These are phyloP conservation scores for Vitis hybrid DNA, from an alignment of 177 flowering plant species.

Conservation along the genomic window DNA sequence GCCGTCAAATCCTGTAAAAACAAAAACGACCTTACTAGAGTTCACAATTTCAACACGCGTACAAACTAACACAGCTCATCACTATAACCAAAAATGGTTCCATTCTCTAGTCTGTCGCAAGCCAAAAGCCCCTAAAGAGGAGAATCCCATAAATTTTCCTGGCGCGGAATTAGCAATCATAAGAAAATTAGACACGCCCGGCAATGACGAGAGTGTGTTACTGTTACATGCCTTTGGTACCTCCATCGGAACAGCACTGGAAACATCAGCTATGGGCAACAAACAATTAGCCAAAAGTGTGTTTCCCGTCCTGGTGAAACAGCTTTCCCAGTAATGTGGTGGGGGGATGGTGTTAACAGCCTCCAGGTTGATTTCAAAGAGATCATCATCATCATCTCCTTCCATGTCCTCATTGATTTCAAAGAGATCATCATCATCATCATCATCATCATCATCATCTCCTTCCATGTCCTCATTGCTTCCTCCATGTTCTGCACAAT, in stretches of 20 bases:
- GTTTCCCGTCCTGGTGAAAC: slow-evolving; percentile 19
- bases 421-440: slow-evolving; percentile 46
- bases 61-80: too few relatives aligned
- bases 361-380: slow-evolving; percentile 57
- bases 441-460: slow-evolving; percentile 50
- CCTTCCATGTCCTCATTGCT: slow-evolving; percentile 22
- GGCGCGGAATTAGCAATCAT: slow-evolving; percentile 5
- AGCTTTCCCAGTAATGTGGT: slow-evolving; percentile 34
- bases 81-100: too few relatives aligned
- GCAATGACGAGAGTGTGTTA: neutral
- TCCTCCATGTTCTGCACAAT: neutral
- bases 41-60: too few relatives aligned
- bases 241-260: slow-evolving; percentile 41
- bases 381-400: slow-evolving; percentile 45
- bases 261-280: slow-evolving; percentile 45
- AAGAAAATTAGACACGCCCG: neutral
- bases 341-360: slow-evolving; percentile 33
- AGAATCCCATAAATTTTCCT: neutral
- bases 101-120: too few relatives aligned
- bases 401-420: slow-evolving; percentile 39
- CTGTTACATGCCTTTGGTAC: neutral
- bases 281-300: slow-evolving; percentile 58
- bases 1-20: too few relatives aligned
- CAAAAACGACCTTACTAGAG: too few relatives aligned
- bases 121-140: neutral